A percentile compares a stretch with the other conserved stretches of the same genome.
Evolutionary conservation across 2,329 filamentous ascomycete species (phyloP).

Genomic region (Claviceps fusiformis): DNA sequence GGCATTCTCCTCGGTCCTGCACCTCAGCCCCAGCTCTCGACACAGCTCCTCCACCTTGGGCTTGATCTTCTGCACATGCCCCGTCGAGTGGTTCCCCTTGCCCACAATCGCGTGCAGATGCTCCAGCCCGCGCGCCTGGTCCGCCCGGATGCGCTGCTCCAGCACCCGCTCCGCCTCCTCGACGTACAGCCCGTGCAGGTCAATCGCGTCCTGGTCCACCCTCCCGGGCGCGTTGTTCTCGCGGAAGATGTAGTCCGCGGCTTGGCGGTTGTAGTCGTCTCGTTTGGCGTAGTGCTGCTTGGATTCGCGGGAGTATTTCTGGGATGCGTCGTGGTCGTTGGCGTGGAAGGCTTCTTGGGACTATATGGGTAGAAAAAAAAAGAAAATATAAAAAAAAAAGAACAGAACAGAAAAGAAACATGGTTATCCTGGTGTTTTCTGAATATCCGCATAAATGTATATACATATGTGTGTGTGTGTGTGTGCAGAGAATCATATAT

Average conservation of each 20-base stretch:
- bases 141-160: slow-evolving; percentile 70
- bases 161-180: slow-evolving; percentile 90
- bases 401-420: no score
- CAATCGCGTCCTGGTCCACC: slow-evolving; percentile 70
- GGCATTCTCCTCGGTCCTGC: slow-evolving; percentile 74
- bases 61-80: slow-evolving; percentile 86
- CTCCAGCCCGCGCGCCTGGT: slow-evolving; percentile 56
- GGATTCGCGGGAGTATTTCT: slow-evolving; percentile 70
- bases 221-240: slow-evolving; percentile 76
- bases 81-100: slow-evolving; percentile 75
- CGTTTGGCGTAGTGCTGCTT: slow-evolving; percentile 74
- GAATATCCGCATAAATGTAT: no score
- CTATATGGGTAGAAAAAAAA: slow-evolving; percentile 20
- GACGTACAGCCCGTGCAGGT: slow-evolving; percentile 88
- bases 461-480: no score
- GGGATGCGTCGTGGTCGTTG: slow-evolving; percentile 74
- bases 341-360: slow-evolving; percentile 67
- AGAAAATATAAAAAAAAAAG: neutral
- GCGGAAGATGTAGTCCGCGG: slow-evolving; percentile 86
- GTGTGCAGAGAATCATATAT: no score
- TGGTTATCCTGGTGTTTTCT: no score
- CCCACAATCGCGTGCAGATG: slow-evolving; percentile 94
- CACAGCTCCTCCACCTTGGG: slow-evolving; percentile 86
- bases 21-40: slow-evolving; percentile 68
- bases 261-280: slow-evolving; percentile 81